These are phyloP conservation scores for Dryas octopetala DNA, from an alignment of 306 rosid genomes.

Conservation along the genomic window DNA sequence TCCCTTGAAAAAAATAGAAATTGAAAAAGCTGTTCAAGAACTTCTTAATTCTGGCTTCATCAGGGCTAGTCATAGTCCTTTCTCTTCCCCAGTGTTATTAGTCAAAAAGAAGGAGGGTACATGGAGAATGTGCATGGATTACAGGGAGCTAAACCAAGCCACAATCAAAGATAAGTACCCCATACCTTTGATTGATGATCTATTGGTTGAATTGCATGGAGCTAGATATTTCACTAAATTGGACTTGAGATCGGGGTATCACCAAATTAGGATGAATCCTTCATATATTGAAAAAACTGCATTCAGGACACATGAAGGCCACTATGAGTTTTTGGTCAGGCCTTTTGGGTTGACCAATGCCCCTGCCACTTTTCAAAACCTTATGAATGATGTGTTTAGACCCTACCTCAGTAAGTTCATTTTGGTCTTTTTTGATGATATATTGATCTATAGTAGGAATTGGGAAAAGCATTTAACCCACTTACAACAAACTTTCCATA, in stretches of 20 bases:
- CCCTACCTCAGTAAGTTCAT: not conserved
- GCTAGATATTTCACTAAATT: too few relatives aligned
- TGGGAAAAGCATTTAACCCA: not conserved
- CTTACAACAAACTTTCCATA: not conserved
- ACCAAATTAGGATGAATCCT: not conserved
- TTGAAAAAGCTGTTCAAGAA: too few relatives aligned
- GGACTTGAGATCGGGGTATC: not conserved
- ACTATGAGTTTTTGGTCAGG: conserved; percentile 9
- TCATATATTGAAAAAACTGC: not conserved
- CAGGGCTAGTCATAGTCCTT: too few relatives aligned
- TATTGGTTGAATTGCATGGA: too few relatives aligned
- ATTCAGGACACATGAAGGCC: not conserved
- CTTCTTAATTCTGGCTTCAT: too few relatives aligned
- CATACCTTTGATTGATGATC: too few relatives aligned
- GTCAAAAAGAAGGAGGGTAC: too few relatives aligned
- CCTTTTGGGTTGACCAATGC: not conserved
- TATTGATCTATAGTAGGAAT: not conserved
- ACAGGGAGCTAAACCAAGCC: too few relatives aligned
- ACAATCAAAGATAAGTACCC: too few relatives aligned
- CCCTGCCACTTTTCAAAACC: not conserved
- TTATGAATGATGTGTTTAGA: not conserved
- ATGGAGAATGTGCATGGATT: too few relatives aligned
- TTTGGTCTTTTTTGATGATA: conserved; percentile 3
- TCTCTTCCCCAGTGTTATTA: too few relatives aligned
- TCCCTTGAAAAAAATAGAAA: too few relatives aligned